Percentiles rank a stretch among this genome's conserved stretches.
Evolutionary conservation across 2,329 filamentous ascomycete genomes (phyloP).

Genomic region (Gliomastix tumulicola): DNA sequence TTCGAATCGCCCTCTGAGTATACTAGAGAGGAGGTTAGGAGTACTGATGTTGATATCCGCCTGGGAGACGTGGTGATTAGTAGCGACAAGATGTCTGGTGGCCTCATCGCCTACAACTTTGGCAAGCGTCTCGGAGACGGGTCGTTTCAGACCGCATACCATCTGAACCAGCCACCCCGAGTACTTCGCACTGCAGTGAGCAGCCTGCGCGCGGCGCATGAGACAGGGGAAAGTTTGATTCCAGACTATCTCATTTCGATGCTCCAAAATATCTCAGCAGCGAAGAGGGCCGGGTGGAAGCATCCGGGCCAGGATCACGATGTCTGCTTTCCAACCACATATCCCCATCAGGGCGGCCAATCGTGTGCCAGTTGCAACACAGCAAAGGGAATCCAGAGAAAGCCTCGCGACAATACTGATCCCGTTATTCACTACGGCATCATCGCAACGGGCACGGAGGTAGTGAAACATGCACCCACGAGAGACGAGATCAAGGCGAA

Average conservation of each 20-base stretch:
- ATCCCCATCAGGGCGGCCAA: constrained; percentile 1
- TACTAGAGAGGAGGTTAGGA: too few relatives aligned
- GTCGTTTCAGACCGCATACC: not conserved
- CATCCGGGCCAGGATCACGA: not conserved
- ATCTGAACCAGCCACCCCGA: not conserved
- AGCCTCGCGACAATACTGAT: constrained; percentile 10
- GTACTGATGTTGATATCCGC: too few relatives aligned
- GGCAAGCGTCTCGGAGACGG: constrained; percentile 7
- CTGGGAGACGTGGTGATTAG: constrained; percentile 27
- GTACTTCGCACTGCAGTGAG: constrained; percentile 5
- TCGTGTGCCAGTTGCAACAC: constrained; percentile 2
- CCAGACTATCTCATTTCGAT: not conserved
- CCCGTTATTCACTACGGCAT: constrained; percentile 19
- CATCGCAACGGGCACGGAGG: constrained; percentile 20
- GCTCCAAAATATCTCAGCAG: not conserved
- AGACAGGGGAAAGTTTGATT: not conserved
- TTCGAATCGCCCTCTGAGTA: too few relatives aligned
- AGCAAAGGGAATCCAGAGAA: not conserved
- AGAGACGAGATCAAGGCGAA: constrained; percentile 23
- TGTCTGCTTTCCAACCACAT: constrained; percentile 1
- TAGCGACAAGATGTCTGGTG: constrained; percentile 7
- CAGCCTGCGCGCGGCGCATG: constrained; percentile 1
- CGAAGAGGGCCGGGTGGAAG: not conserved
- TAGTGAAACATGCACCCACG: constrained; percentile 12
- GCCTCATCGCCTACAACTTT: constrained; percentile 12